Percentiles rank a stretch among this genome's conserved stretches.
phyloP scores from a whole-genome alignment of 2,329 filamentous ascomycete species.

The Fusarium luffae region DNA sequence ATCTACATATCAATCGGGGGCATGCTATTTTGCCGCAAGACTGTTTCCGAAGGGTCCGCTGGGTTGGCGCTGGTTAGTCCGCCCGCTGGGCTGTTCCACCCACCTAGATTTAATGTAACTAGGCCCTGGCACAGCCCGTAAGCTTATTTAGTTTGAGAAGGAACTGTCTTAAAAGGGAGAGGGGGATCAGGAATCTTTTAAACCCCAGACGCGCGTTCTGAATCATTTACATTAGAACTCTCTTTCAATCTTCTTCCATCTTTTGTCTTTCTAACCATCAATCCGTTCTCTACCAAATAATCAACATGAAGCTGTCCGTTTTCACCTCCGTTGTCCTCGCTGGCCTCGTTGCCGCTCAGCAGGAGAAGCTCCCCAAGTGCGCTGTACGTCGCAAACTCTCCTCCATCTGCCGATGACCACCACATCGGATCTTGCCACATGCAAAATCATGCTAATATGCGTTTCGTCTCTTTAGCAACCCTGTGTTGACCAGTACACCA shows the following conservation, averaged over 20 bases:
- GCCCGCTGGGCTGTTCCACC: background rate
- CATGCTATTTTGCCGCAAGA: constrained; percentile 4
- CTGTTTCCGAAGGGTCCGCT: constrained; percentile 8
- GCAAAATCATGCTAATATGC: constrained; percentile 9
- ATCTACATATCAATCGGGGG: constrained; percentile 12
- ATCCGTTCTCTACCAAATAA: background rate
- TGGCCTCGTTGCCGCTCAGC: constrained; percentile 51
- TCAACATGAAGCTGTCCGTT: constrained; percentile 52
- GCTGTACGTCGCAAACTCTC: constrained; percentile 50
- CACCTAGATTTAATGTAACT: constrained; percentile 3
- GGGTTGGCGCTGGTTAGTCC: background rate
- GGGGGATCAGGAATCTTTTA: background rate
- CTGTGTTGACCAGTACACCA: constrained; percentile 51
- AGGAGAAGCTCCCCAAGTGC: constrained; percentile 50
- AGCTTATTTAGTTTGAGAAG: constrained; percentile 8
- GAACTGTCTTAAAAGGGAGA: constrained; percentile 18
- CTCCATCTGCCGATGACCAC: background rate
- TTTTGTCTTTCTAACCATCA: background rate
- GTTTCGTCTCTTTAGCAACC: constrained; percentile 40
- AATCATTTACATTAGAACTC: background rate
- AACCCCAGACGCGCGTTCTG: constrained; percentile 14
- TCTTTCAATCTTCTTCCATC: background rate
- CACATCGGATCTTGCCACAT: background rate
- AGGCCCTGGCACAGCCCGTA: constrained; percentile 2
- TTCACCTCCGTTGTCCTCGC: constrained; percentile 47